A percentile compares a stretch with the other conserved stretches of the same genome.
phyloP scores from a whole-genome alignment of 495 filamentous ascomycete species.

The Hypomontagnella monticulosa region DNA sequence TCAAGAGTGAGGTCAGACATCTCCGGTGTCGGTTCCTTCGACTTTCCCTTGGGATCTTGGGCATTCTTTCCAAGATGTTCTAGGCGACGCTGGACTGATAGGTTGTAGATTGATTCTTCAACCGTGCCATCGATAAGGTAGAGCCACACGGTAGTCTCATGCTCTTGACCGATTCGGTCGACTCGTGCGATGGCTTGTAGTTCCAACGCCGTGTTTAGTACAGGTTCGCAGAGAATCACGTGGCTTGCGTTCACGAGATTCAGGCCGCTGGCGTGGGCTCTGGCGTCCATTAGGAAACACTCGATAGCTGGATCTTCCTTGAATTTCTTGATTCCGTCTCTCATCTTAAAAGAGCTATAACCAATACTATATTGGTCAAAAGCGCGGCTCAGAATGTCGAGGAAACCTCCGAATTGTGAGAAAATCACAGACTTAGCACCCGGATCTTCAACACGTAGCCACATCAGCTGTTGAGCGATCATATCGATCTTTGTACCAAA shows the following conservation, averaged over 20 bases:
- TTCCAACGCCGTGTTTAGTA: constrained; percentile 92
- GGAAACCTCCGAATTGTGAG: constrained; percentile 83
- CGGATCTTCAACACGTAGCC: constrained; percentile 84
- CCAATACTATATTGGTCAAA: constrained; percentile 75
- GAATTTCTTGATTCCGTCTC: constrained; percentile 75
- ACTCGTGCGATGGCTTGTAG: constrained; percentile 94
- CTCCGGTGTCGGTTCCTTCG: constrained; percentile 46
- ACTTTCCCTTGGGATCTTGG: constrained; percentile 47
- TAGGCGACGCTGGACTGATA: constrained; percentile 80
- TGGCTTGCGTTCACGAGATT: constrained; percentile 93
- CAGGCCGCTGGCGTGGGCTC: constrained; percentile 85
- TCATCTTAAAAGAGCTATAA: constrained; percentile 69
- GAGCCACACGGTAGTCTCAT: constrained; percentile 92
- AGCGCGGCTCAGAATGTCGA: constrained; percentile 75
- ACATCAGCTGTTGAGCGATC: constrained; percentile 80
- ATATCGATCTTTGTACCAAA: constrained; percentile 92
- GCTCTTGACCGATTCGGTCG: constrained; percentile 89
- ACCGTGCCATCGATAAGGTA: constrained; percentile 90
- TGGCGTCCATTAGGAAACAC: constrained; percentile 88
- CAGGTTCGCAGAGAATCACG: constrained; percentile 92
- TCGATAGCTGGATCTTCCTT: constrained; percentile 77
- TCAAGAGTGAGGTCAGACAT: constrained; percentile 71
- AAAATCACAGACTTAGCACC: constrained; percentile 92
- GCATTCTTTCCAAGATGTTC: constrained; percentile 70
- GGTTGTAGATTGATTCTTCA: constrained; percentile 87